Evolutionary conservation across 2,329 filamentous ascomycete genomes (phyloP), one percentile per base, ranked within the genome.

Genomic region (Fusarium vanettenii): DNA sequence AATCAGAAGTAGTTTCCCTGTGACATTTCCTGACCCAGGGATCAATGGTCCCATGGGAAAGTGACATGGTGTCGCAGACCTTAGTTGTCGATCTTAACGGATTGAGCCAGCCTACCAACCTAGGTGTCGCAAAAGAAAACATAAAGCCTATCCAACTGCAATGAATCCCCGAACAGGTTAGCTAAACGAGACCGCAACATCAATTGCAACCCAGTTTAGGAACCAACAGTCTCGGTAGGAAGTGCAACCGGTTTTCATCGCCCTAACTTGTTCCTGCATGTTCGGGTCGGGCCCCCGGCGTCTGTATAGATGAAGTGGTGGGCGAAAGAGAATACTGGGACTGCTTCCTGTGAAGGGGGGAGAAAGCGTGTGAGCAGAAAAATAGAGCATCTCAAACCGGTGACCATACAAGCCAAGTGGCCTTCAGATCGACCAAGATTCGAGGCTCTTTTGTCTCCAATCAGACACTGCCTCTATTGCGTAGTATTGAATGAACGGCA

Each of bases 231-330:
- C 29, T 35, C 25, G 20, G 35, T 37, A 60, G 22, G 5, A 56
- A 64, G 67, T 57, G 48, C 57, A 64, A 37, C 33, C 64, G 67
- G 45, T 62, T 66, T 62, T 43, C 33, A 52, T 62, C 39, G 31
- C 55, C 63, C 65, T 31, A 65, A 35, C 22, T 60, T 59, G 76
- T 75, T 75, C 76, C 72, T 78, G 76, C 76, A 72, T 78, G 45
- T 52, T 41, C 43, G 50, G 63, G 35, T 48, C 60, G 57, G 45
- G 56, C 59, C 67, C 45, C 64, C 50, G 66, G 60, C 48, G 41
- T 43, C 61, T 57, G 45, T 20, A 70, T 22, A 56, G 60, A 64
- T 35, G 37, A 29, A 37, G 20, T 27, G 20, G 14, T 25, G 25
- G 55, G 18, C 22, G 25, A 57, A 33, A 20, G 33, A n/a, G 31